Conservation (phyloP, 176 grass and related monocot genomes). For the Eleusine indica region DNA sequence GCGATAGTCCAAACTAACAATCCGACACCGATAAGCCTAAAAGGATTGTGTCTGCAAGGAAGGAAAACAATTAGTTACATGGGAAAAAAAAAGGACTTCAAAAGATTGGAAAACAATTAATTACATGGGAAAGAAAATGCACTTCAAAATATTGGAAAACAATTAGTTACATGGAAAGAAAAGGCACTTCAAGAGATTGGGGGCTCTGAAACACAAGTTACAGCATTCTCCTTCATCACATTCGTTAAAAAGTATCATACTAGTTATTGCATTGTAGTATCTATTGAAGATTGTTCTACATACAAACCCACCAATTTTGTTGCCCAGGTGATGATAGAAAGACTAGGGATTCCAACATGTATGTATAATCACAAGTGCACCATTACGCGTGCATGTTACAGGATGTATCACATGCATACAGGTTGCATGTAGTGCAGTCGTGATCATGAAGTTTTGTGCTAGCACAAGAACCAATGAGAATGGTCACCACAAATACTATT, state of each 20-base stretch:
- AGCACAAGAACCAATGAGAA: constrained; percentile 10
- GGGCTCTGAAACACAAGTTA: constrained; percentile 7
- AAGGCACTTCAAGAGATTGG: background rate
- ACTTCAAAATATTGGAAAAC: background rate
- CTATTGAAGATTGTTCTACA: background rate
- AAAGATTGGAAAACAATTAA: background rate
- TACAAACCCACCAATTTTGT: background rate
- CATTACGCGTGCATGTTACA: background rate
- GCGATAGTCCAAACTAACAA: constrained; percentile 95
- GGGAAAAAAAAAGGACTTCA: constrained; percentile 4
- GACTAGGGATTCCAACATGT: background rate
- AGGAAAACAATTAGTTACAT: constrained; percentile 9
- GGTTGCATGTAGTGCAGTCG: background rate
- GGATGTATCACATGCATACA: background rate
- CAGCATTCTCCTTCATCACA: background rate
- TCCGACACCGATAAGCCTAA: constrained; percentile 95
- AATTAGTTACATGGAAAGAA: too few species aligned
- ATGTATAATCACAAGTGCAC: too few species aligned
- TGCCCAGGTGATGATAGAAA: too few species aligned
- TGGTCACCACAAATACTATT: too few species aligned
- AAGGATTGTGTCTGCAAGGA: constrained; percentile 87
- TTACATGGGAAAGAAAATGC: too few species aligned
- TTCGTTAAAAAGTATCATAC: background rate
- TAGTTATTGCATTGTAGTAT: background rate
- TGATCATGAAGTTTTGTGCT: background rate